Evolutionary conservation across 1,139 yeast species (phyloP).

Genomic region (Tardiomyces digboiensis): DNA sequence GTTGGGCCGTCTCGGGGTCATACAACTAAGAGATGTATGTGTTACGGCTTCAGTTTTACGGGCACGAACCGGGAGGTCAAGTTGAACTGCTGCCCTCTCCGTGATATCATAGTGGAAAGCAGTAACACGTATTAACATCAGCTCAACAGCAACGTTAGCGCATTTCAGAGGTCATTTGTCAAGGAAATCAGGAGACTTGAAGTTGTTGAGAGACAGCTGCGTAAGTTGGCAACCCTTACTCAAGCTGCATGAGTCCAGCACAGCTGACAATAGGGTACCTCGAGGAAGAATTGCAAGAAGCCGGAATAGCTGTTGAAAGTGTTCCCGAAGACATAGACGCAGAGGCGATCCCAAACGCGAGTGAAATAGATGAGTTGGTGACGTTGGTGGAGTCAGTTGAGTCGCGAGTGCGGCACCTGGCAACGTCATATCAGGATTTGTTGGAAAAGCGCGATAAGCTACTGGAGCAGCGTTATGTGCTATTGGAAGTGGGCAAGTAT

Average conservation of each 20-base stretch:
- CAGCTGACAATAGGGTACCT: constrained; percentile 8
- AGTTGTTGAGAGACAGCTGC: constrained; percentile 51
- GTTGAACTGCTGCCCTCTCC: too few relatives aligned
- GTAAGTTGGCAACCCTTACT: constrained; percentile 21
- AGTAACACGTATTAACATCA: constrained; percentile 12
- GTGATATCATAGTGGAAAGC: too few relatives aligned
- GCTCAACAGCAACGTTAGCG: constrained; percentile 55
- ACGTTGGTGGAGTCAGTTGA: constrained; percentile 59
- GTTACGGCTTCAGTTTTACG: too few relatives aligned
- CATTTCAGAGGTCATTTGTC: constrained; percentile 86
- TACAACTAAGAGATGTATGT: constrained; percentile 69
- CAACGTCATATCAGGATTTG: constrained; percentile 45
- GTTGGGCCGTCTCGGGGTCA: constrained; percentile 73
- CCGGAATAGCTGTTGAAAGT: constrained; percentile 19
- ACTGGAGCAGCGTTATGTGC: constrained; percentile 56
- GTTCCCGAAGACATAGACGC: constrained; percentile 16
- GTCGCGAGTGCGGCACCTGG: constrained; percentile 47
- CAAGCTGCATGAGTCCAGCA: neutral
- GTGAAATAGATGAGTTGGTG: constrained; percentile 69
- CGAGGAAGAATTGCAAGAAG: constrained; percentile 16
- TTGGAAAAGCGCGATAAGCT: constrained; percentile 45
- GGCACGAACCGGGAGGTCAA: too few relatives aligned
- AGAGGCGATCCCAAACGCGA: constrained; percentile 39
- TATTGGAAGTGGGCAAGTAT: constrained; percentile 61
- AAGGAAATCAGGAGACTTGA: constrained; percentile 65